Evolutionary conservation across 208 protist genomes (phyloP).

Genomic region (Leptomonas pyrrhocoris): DNA sequence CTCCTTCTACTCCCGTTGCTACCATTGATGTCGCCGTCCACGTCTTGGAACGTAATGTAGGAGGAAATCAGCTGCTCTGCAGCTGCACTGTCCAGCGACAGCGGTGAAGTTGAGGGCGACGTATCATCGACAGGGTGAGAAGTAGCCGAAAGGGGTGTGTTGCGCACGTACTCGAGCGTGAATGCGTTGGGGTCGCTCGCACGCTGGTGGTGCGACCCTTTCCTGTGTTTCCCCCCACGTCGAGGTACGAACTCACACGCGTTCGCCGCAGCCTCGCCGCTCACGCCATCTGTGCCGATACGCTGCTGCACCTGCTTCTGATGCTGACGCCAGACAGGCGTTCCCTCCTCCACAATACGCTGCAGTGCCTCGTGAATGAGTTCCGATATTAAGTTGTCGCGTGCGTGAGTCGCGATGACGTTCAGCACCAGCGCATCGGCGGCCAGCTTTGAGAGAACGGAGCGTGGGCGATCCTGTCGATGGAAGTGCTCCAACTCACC

Average conservation of each 20-base stretch:
- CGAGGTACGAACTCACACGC: no score
- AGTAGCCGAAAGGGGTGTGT: constrained; percentile 4
- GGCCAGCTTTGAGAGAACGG: constrained; percentile 48
- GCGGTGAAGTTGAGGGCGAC: background rate
- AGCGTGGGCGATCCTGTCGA: constrained; percentile 53
- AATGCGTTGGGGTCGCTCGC: background rate
- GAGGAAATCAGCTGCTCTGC: constrained; percentile 24
- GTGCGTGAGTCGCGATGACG: constrained; percentile 72
- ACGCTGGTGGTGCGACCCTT: background rate
- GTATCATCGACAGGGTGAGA: background rate
- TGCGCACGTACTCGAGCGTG: constrained; percentile 7
- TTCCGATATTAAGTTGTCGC: constrained; percentile 74
- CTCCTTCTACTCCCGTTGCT: background rate
- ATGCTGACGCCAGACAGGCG: constrained; percentile 60
- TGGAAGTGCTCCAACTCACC: constrained; percentile 73
- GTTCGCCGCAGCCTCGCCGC: background rate
- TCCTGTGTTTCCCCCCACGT: background rate
- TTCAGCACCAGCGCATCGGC: constrained; percentile 78
- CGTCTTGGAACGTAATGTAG: constrained; percentile 28
- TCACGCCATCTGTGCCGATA: background rate
- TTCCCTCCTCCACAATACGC: constrained; percentile 70
- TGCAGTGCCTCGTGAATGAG: constrained; percentile 74
- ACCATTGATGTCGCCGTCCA: background rate
- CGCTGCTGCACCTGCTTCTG: constrained; percentile 38
- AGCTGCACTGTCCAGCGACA: background rate